These are phyloP conservation scores for Mycena leptocephala DNA, from an alignment of 768 basidiomycete species.

Conservation along the genomic window DNA sequence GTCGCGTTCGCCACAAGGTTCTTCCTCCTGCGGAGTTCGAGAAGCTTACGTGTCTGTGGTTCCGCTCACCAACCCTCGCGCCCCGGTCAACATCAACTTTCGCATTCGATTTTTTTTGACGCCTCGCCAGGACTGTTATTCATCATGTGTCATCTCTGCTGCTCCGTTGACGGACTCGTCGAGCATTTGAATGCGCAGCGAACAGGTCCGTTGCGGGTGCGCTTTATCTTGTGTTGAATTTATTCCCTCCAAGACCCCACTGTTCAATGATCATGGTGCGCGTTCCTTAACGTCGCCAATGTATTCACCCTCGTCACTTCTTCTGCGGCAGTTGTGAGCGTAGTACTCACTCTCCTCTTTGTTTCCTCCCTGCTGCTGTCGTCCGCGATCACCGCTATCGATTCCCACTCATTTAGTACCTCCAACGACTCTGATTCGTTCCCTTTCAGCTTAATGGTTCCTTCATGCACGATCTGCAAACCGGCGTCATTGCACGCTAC, in stretches of 20 bases:
- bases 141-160: not conserved
- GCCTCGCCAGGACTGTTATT: not conserved
- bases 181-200: not conserved
- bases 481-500: too few relatives aligned
- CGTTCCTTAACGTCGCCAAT: not conserved
- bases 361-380: not conserved
- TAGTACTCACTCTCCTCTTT: not conserved
- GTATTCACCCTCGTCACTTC: too few relatives aligned
- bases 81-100: not conserved
- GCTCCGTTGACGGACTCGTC: not conserved
- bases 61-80: not conserved
- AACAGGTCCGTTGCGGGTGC: not conserved
- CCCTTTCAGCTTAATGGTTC: too few relatives aligned
- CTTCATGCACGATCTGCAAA: too few relatives aligned
- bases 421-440: too few relatives aligned
- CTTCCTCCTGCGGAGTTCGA: not conserved
- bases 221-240: not conserved
- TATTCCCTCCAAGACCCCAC: not conserved
- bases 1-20: not conserved
- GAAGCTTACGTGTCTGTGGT: not conserved
- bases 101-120: not conserved
- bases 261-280: not conserved
- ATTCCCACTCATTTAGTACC: too few relatives aligned
- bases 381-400: too few relatives aligned
- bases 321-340: not conserved